These are phyloP conservation scores for Scutellaria minor DNA, from an alignment of 257 asterid genomes.

Conservation along the genomic window DNA sequence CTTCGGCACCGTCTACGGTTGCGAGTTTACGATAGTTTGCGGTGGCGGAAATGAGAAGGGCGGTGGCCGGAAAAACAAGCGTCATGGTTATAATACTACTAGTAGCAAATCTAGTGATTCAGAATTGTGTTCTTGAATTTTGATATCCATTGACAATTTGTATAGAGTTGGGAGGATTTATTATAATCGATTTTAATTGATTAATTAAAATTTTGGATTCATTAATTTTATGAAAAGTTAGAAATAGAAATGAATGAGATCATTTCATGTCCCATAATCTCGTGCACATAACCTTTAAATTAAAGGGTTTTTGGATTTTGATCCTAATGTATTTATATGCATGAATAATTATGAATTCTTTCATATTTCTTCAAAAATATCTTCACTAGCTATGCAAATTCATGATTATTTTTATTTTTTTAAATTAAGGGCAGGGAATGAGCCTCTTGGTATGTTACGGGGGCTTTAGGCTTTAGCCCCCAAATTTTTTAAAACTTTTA, in stretches of 20 bases:
- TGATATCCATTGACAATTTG: neutral
- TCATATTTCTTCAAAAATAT: too few species aligned
- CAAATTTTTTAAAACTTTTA: too few species aligned
- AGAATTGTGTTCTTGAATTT: constrained; percentile 26
- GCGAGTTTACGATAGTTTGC: constrained; percentile 55
- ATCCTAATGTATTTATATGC: too few species aligned
- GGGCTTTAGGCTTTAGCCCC: too few species aligned
- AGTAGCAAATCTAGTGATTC: constrained; percentile 33
- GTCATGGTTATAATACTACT: constrained; percentile 9
- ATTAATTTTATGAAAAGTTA: neutral
- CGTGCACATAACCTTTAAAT: too few species aligned
- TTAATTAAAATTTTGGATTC: neutral
- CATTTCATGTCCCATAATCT: too few species aligned
- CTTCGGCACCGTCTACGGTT: constrained; percentile 55
- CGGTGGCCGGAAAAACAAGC: constrained; percentile 32
- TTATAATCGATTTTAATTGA: neutral
- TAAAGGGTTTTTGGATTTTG: too few species aligned
- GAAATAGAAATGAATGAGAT: neutral
- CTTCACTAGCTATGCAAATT: too few species aligned
- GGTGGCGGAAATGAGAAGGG: constrained; percentile 37
- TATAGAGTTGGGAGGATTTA: neutral
- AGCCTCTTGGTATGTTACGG: too few species aligned
- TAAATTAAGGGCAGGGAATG: too few species aligned
- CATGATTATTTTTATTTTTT: too few species aligned
- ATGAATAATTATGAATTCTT: too few species aligned